Base-by-base conservation (phyloP, 169 alveolate species). In the Plasmodium sp. region DNA sequence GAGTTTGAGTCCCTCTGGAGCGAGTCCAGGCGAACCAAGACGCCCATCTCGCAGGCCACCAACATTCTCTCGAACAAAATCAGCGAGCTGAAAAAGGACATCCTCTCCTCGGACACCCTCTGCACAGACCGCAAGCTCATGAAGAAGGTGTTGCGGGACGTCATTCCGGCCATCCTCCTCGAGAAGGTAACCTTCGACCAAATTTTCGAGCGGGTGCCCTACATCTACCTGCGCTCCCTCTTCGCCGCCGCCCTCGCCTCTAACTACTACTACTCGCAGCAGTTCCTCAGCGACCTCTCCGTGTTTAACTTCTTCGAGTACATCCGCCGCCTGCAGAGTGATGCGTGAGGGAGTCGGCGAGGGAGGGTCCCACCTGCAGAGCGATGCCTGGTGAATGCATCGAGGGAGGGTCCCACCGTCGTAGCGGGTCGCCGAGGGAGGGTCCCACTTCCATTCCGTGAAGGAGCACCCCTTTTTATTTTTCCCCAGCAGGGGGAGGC, bases 261-360 rank as follows among this genome's bases (percentile, higher is more conserved):
- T 7, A 97, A 93, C 43, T 97, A 96, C 90, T 96, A 96, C 92
- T 97, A 97, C 86, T 58, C 86, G 16, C 97, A 97, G 51, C 88
- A 93, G 58, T 96, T 97, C 92, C 77, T 98, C 6, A 97, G 95
- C 18, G 97, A 97, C 85, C 92, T 96, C 9, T 96, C 98, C 12
- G 97, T 94, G 14, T 97, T 97, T 75, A 97, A 97, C 71, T 97
- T 97, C 92, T 94, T 96, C 92, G 98, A 96, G 71, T 97, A 97
- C 93, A 84, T 97, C 36, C 80, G 85, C 3, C 71, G 77, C 54
- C 80, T 96, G 56, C 96, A 94, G 84, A 74, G 90, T 2, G 31
- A 14, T 45, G 94, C 33, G 43, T 48, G 14, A 7, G 12, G 4
- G 7, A 3, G 43, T 10, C 22, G 34, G 22, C 56, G 6, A 22